phyloP scores from a whole-genome alignment of 1,139 yeast genomes.

The Yamadazyma buinensis region DNA sequence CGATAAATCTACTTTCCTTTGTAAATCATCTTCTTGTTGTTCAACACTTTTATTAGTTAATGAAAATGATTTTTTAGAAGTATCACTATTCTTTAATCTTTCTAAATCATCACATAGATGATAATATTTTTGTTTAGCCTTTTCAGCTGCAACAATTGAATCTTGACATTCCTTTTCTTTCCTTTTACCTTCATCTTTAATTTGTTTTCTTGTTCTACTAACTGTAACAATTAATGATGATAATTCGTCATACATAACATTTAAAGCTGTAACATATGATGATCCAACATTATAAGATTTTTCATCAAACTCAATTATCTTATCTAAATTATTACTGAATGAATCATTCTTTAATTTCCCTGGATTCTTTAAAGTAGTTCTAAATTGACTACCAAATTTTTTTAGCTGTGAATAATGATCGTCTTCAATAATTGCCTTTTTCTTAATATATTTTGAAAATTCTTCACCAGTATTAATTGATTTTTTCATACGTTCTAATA shows the following conservation, averaged over 20 bases:
- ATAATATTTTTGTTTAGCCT: conserved; percentile 79
- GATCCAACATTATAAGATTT: conserved; percentile 67
- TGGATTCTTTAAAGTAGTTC: conserved; percentile 47
- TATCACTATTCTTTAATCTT: conserved; percentile 75
- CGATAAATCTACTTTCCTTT: conserved; percentile 74
- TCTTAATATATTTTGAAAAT: conserved; percentile 71
- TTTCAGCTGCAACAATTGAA: conserved; percentile 78
- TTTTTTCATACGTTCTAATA: conserved; percentile 72
- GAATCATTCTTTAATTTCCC: conserved; percentile 63
- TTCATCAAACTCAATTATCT: conserved; percentile 74
- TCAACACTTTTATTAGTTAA: conserved; percentile 74
- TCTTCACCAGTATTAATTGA: conserved; percentile 82
- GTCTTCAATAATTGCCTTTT: conserved; percentile 74
- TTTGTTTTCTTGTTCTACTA: conserved; percentile 63
- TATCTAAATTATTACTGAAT: conserved; percentile 61
- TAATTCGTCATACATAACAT: conserved; percentile 83
- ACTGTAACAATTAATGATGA: conserved; percentile 68
- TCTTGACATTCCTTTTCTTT: conserved; percentile 83
- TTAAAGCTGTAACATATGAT: conserved; percentile 75
- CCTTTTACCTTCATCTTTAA: conserved; percentile 78
- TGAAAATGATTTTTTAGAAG: conserved; percentile 70
- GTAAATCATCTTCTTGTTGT: conserved; percentile 90
- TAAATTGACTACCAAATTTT: conserved; percentile 57
- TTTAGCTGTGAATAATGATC: conserved; percentile 73
- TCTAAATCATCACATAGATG: conserved; percentile 86